Percentiles rank a stretch among this genome's conserved stretches.
These are phyloP conservation scores for Coemansia sp. DNA, from an alignment of 192 early-diverging fungal species.

Conservation along the genomic window DNA sequence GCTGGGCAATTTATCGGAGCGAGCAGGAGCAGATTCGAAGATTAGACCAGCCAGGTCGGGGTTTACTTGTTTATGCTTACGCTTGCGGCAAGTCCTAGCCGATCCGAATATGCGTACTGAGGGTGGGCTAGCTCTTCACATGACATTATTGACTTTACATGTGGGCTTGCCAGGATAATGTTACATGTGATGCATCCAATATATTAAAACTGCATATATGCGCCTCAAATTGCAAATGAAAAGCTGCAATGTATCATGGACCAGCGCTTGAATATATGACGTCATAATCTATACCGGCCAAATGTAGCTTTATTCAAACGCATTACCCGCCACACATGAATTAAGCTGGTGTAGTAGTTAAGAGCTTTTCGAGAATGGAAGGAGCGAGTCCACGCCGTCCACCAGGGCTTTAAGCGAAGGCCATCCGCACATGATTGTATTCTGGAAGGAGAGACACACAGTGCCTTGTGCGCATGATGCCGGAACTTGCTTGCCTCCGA, in stretches of 20 bases:
- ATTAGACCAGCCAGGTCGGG: not conserved
- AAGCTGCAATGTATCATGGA: too few species aligned
- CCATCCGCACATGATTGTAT: conserved; percentile 8
- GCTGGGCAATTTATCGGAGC: not conserved
- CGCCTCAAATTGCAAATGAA: not conserved
- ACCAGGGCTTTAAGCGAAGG: not conserved
- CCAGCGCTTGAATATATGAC: not conserved
- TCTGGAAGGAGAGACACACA: conserved; percentile 6
- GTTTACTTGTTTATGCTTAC: too few species aligned
- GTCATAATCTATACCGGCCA: not conserved
- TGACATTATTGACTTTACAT: too few species aligned
- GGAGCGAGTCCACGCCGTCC: not conserved
- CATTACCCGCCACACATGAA: not conserved
- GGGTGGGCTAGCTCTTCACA: too few species aligned
- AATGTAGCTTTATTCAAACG: too few species aligned
- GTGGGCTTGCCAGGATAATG: not conserved
- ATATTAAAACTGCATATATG: conserved; percentile 10
- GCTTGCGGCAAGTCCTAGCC: too few species aligned
- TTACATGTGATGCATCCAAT: not conserved
- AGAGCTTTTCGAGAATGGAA: not conserved
- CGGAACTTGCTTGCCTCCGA: not conserved
- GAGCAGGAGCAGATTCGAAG: not conserved
- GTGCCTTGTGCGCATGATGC: not conserved
- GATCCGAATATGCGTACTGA: too few species aligned
- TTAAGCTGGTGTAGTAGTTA: not conserved